phyloP scores from a whole-genome alignment of 1,139 yeast genomes.

The Kurtzmaniella quercitrusa region DNA sequence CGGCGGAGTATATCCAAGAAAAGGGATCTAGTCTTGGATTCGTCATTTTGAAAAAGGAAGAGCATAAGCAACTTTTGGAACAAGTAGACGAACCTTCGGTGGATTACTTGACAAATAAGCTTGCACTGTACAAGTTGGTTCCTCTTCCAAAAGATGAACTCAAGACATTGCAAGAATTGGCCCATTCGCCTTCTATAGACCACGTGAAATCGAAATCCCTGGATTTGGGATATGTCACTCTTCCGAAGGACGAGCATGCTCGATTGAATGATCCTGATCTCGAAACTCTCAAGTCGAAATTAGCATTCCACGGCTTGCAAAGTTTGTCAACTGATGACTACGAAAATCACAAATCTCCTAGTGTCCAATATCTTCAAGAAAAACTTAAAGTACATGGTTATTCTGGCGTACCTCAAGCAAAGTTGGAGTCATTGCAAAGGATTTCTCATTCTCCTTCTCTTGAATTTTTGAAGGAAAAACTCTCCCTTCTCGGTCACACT shows the following conservation, averaged over 20 bases:
- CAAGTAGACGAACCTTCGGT: conserved; percentile 20
- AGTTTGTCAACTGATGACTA: conserved; percentile 16
- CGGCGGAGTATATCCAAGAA: conserved; percentile 16
- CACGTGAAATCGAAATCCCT: conserved; percentile 9
- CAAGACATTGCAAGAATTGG: conserved; percentile 11
- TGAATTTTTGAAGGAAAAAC: conserved; percentile 4
- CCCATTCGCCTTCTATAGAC: conserved; percentile 15
- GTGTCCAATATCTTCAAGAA: conserved; percentile 4
- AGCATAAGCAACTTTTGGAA: conserved; percentile 7
- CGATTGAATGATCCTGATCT: conserved; percentile 2
- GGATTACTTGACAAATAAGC: conserved; percentile 19
- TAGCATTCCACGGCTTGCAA: conserved; percentile 5
- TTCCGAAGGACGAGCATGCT: background rate
- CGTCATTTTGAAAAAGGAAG: conserved; percentile 10
- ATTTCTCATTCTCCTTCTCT: conserved; percentile 10
- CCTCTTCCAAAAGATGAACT: conserved; percentile 18
- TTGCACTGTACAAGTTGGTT: conserved; percentile 18
- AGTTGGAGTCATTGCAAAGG: conserved; percentile 10
- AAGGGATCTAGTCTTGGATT: conserved; percentile 14
- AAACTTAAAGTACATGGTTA: conserved; percentile 4
- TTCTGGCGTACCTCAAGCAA: conserved; percentile 3
- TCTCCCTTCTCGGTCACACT: background rate
- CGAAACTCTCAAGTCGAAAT: conserved; percentile 10
- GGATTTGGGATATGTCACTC: conserved; percentile 4
- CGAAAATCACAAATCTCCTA: conserved; percentile 10